A percentile compares a stretch with the other conserved stretches of the same genome.
Evolutionary conservation across 1,284 basidiomycete species (phyloP).

Genomic region (Boletellus deceptivus): DNA sequence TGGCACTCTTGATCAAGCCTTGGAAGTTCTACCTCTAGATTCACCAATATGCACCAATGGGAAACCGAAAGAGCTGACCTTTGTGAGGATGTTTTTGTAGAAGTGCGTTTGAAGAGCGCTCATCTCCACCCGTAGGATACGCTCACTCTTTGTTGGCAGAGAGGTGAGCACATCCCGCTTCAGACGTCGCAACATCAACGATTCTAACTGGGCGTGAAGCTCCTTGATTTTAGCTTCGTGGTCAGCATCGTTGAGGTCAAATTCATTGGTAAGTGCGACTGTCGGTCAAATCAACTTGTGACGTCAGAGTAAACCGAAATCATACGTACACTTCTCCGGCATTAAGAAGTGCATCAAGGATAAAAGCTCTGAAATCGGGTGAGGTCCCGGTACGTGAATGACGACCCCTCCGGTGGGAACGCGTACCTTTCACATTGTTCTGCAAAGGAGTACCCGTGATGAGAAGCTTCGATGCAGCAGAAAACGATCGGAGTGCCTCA

Average conservation of each 20-base stretch:
- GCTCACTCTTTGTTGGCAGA: slow-evolving; percentile 96
- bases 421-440: slow-evolving; percentile 95
- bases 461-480: slow-evolving; percentile 87
- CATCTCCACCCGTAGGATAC: slow-evolving; percentile 98
- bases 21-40: slow-evolving; percentile 74
- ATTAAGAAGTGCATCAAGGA: slow-evolving; percentile 99
- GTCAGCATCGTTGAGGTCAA: slow-evolving; percentile 90
- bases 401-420: slow-evolving; percentile 2
- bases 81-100: slow-evolving; percentile 99
- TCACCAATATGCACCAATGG: slow-evolving; percentile 6
- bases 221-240: slow-evolving; percentile 95
- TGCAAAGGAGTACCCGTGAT: slow-evolving; percentile 99
- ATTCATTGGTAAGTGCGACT: slow-evolving; percentile 88
- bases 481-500: slow-evolving; percentile 89
- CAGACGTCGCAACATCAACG: slow-evolving; percentile 91
- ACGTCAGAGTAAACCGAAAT: neutral
- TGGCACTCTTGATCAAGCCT: slow-evolving; percentile 85
- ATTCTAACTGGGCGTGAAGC: slow-evolving; percentile 90
- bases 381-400: slow-evolving; percentile 6
- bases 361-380: slow-evolving; percentile 68
- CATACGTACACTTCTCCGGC: slow-evolving; percentile 88
- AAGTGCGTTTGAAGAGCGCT: slow-evolving; percentile 95
- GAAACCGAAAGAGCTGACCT: slow-evolving; percentile 46
- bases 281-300: slow-evolving; percentile 23
- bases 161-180: slow-evolving; percentile 98